Base-by-base conservation (phyloP, 2,329 filamentous ascomycete genomes). In the Aulographum hederae region DNA sequence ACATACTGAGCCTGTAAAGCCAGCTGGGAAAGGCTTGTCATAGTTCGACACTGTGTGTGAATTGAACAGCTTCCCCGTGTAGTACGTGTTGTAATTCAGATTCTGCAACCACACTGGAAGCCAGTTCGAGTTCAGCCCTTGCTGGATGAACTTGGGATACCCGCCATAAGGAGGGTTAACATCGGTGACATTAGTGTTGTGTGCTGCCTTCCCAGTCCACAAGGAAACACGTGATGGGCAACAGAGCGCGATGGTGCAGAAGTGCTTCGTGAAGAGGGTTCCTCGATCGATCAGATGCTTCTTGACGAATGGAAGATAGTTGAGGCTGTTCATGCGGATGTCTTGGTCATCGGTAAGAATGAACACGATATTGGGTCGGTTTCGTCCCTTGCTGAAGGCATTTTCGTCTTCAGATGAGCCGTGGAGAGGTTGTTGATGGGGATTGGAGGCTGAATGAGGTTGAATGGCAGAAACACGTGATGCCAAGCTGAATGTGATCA, bases 1-100 rank as follows among this genome's bases (percentile, higher is more conserved):
- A 4, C 48, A 39, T 34, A 54, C 51, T 2, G 63, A 68, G 5
- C 57, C 60, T 10, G 60, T 75, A 58, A 69, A 79, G 1, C 73
- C 73, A 1, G 57, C 59, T 0, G 65, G 59, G 26, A 53, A 60
- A 0, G 73, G 65, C 3, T 57, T 53, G 43, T 74, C 53, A 44
- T 77, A 80, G 36, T 75, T 79, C 1, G 58, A 43, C 2, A 66
- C 56, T 0, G 56, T 66, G 32, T 78, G 73, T 0, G 63, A 58
- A 39, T 81, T 81, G 52, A 76, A 74, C 4, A 79, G 56, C 44
- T 82, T 81, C n/a, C 73, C 76, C 0, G 67, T 69, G 41, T 80
- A 80, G 43, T 77, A 79, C 0, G 75, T 79, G 39, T 68, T 67
- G 44, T 79, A 80, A 0, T 73, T 74, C 0, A 65, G 67, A 3